phyloP scores from a whole-genome alignment of 164 flowering plant species.

The Umbellularia californica region DNA sequence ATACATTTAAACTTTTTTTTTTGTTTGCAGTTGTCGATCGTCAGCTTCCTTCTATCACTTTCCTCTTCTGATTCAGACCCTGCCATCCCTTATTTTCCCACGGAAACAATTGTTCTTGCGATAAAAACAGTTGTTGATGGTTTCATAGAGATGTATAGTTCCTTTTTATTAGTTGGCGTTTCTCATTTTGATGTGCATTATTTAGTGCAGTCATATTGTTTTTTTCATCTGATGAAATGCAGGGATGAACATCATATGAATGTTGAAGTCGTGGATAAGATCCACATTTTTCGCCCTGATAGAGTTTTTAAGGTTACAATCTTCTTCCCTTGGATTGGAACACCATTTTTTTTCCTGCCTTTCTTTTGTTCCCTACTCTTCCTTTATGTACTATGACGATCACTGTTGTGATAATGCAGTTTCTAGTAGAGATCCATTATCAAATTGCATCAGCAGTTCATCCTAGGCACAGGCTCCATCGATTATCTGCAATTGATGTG shows the following conservation, averaged over 20 bases:
- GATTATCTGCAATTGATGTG: conserved; percentile 75
- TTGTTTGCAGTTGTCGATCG: conserved; percentile 71
- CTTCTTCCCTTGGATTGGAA: not conserved
- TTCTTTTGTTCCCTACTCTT: not conserved
- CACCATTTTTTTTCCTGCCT: not conserved
- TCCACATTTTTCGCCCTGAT: conserved; percentile 84
- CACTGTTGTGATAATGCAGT: conserved; percentile 39
- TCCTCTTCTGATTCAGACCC: conserved; percentile 60
- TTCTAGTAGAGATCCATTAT: conserved; percentile 79
- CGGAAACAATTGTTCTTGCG: conserved; percentile 49
- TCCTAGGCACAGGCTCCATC: conserved; percentile 64
- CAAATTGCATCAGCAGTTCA: conserved; percentile 68
- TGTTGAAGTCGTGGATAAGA: conserved; percentile 62
- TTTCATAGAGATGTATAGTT: conserved; percentile 64
- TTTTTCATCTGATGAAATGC: conserved; percentile 6
- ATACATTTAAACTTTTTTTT: not conserved
- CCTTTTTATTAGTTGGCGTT: not conserved
- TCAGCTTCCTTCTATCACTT: conserved; percentile 66
- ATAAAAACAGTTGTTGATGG: conserved; percentile 88
- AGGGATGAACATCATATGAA: conserved; percentile 48
- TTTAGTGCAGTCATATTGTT: not conserved
- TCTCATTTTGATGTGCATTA: not conserved
- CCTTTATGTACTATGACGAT: not conserved
- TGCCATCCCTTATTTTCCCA: conserved; percentile 57
- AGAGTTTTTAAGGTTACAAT: conserved; percentile 81